Evolutionary conservation across 2,329 filamentous ascomycete species (phyloP).

Genomic region (Calonectria fujianensis): DNA sequence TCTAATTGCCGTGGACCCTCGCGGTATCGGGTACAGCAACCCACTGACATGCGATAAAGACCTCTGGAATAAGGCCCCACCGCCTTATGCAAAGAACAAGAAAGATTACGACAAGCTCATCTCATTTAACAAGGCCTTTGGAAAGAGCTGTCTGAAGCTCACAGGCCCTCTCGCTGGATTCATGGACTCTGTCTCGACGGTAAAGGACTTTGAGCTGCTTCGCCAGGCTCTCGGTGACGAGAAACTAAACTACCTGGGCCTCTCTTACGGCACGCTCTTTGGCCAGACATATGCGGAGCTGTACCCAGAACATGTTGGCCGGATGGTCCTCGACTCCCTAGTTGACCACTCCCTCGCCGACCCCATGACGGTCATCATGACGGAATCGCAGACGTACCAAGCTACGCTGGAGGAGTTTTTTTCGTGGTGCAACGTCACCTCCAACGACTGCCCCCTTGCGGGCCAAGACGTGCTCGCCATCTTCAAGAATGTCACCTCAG

Average conservation of each 20-base stretch:
- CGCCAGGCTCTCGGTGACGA: constrained; percentile 48
- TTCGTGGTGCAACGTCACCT: constrained; percentile 47
- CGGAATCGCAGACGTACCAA: constrained; percentile 46
- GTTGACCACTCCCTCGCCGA: constrained; percentile 51
- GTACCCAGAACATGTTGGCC: constrained; percentile 52
- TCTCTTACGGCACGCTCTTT: constrained; percentile 61
- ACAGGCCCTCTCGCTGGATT: constrained; percentile 51
- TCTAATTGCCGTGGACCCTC: constrained; percentile 66
- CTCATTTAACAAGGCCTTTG: constrained; percentile 41
- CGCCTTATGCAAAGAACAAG: constrained; percentile 31
- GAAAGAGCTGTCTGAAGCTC: constrained; percentile 49
- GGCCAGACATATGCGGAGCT: constrained; percentile 59
- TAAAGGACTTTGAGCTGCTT: constrained; percentile 51
- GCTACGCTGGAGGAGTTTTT: constrained; percentile 48
- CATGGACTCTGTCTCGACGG: constrained; percentile 51
- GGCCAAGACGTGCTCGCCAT: constrained; percentile 43
- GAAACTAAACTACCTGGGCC: constrained; percentile 59
- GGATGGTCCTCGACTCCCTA: constrained; percentile 55
- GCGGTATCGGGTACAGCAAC: constrained; percentile 64
- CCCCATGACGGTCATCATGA: constrained; percentile 40
- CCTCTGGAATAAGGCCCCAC: constrained; percentile 47
- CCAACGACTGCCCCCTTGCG: constrained; percentile 46
- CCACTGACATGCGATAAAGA: constrained; percentile 62
- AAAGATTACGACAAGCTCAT: constrained; percentile 39
- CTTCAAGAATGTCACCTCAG: constrained; percentile 45